A percentile compares a stretch with the other conserved stretches of the same genome.
These are phyloP conservation scores for Tricholoma matsutake DNA, from an alignment of 768 basidiomycete genomes.

Conservation along the genomic window DNA sequence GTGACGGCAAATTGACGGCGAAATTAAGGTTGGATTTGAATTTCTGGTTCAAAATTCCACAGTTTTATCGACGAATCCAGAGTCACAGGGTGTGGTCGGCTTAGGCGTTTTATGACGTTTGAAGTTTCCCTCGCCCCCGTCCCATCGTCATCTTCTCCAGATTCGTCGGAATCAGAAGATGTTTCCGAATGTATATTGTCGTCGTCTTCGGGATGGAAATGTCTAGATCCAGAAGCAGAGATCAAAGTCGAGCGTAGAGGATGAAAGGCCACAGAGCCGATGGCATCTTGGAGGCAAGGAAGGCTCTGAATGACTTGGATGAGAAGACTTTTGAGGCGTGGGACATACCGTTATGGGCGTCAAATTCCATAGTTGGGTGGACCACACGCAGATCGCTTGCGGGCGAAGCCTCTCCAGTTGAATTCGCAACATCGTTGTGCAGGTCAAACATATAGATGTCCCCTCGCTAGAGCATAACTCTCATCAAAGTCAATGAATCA, in stretches of 20 bases:
- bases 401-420: background rate
- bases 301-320: background rate
- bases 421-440: conserved; percentile 8
- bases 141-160: conserved; percentile 21
- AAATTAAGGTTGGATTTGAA: background rate
- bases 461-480: conserved; percentile 45
- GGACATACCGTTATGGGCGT: conserved; percentile 55
- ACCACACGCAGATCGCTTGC: conserved; percentile 12
- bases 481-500: background rate
- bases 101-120: conserved; percentile 6
- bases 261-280: conserved; percentile 74
- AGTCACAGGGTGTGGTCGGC: conserved; percentile 23
- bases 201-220: conserved; percentile 40
- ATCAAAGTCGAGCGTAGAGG: conserved; percentile 56
- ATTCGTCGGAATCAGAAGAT: conserved; percentile 25
- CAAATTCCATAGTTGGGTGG: conserved; percentile 35
- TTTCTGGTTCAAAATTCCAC: conserved; percentile 20
- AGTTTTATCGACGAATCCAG: conserved; percentile 32
- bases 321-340: background rate
- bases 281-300: conserved; percentile 50
- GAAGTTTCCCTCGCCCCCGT: conserved; percentile 13
- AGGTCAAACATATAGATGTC: conserved; percentile 59
- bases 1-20: background rate
- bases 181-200: conserved; percentile 8
- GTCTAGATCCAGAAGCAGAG: conserved; percentile 76